Evolutionary conservation across 2,329 filamentous ascomycete genomes (phyloP), one percentile per base, ranked within the genome.

Genomic region (Arachnomyces sp.): DNA sequence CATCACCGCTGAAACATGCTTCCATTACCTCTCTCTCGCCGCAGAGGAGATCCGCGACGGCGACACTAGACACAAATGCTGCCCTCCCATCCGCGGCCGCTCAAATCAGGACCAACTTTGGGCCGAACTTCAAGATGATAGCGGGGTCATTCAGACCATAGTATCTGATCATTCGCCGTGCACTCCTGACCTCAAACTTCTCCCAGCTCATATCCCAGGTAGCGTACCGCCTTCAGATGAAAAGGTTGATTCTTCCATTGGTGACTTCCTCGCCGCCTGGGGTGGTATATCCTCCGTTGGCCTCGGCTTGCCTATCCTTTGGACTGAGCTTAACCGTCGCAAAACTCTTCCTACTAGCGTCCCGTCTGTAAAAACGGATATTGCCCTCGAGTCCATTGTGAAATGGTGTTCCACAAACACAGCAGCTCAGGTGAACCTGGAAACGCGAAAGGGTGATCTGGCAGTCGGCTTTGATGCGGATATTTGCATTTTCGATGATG

Each of bases 111-210:
- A 94, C 53, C 77, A 76, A 1, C 74, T 98, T 1, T 98, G 92
- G 92, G 74, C 77, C 6, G 92, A 96, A 63, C 71, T 98, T 7
- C 57, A 65, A 38, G 71, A 72, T 51, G 55, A 67, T 0, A 80
- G 89, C 53, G 86, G 86, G 7, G 86, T 93, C 49, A 89, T 98
- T 62, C 77, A 80, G 56, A 96, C 92, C 1, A 77, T 98, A 21
- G 92, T 98, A 2, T 93, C 85, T 0, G 92, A 96, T 59, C 92
- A 98, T 70, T 94, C 86, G 4, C 92, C 92, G 4, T 96, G 92
- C 71, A 96, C 92, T 3, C 90, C 92, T 0, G 82, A 95, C 57
- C 75, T 98, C 39, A 98, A 98, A 65, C 76, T 94, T 13, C 76
- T 95, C 0, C 89, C 90, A 0, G 62, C 73, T 1, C 75, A 82